These are phyloP conservation scores for Lichtheimia hyalospora DNA, from an alignment of 371 early-diverging fungal genomes.

Conservation along the genomic window DNA sequence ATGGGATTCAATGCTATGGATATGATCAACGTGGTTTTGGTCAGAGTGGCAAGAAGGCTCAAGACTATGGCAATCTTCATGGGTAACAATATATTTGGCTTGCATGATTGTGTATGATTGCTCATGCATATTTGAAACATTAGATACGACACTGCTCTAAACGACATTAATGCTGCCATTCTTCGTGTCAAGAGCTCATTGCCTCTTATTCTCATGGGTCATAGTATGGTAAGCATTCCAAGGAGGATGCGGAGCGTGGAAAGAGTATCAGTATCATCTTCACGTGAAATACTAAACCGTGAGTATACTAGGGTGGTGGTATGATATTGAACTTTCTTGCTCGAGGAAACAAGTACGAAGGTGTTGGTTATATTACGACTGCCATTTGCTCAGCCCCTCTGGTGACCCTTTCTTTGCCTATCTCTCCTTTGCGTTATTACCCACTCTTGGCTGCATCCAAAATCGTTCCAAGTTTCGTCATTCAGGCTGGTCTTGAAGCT, in stretches of 20 bases:
- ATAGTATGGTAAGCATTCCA: conserved; percentile 55
- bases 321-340: conserved; percentile 55
- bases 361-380: conserved; percentile 38
- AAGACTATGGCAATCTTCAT: conserved; percentile 51
- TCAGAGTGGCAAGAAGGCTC: conserved; percentile 52
- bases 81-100: conserved; percentile 38
- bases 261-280: neutral
- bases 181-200: conserved; percentile 27
- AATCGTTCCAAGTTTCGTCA: conserved; percentile 49
- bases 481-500: conserved; percentile 39
- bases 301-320: conserved; percentile 55
- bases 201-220: conserved; percentile 65
- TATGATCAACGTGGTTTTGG: conserved; percentile 74
- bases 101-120: neutral
- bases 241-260: neutral
- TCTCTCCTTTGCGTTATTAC: conserved; percentile 36
- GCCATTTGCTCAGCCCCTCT: conserved; percentile 50
- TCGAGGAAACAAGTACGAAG: conserved; percentile 33
- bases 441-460: conserved; percentile 29
- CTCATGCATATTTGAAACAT: no score
- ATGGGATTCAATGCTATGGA: conserved; percentile 56
- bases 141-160: conserved; percentile 38
- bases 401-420: conserved; percentile 33
- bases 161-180: conserved; percentile 60
- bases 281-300: neutral